phyloP scores from a whole-genome alignment of 2,329 filamentous ascomycete species.

The Zalaria obscura region DNA sequence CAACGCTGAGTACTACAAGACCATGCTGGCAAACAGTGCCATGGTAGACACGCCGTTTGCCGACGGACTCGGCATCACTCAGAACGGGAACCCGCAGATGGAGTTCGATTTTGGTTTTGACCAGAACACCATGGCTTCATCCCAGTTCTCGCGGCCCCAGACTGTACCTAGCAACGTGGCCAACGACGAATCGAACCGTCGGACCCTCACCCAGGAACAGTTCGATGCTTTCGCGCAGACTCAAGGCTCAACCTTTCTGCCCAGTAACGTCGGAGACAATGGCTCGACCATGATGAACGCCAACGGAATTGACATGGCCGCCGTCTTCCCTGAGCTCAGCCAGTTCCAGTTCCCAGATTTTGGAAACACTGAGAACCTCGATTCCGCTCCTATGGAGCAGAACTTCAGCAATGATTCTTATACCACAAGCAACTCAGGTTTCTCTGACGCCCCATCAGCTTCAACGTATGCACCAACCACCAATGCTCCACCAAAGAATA shows the following conservation, averaged over 20 bases:
- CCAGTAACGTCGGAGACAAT: not conserved
- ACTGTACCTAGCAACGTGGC: not conserved
- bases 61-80: conserved; percentile 6
- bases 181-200: conserved; percentile 15
- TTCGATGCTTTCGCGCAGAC: conserved; percentile 20
- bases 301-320: not conserved
- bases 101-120: not conserved
- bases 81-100: not conserved
- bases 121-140: not conserved
- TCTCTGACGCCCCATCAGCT: not conserved
- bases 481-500: not conserved
- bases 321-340: conserved; percentile 4
- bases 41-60: conserved; percentile 6
- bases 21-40: conserved; percentile 12
- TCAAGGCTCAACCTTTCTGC: not conserved
- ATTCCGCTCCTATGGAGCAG: not conserved
- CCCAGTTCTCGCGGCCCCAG: conserved; percentile 1
- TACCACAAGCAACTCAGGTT: not conserved
- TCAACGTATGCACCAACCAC: not conserved
- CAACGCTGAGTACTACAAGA: conserved; percentile 15
- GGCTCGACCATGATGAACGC: not conserved
- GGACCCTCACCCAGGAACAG: conserved; percentile 21
- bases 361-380: not conserved
- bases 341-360: conserved; percentile 3
- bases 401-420: not conserved